phyloP scores from a whole-genome alignment of 108 stramenopile species.

The Cyclostephanos tholiformis region DNA sequence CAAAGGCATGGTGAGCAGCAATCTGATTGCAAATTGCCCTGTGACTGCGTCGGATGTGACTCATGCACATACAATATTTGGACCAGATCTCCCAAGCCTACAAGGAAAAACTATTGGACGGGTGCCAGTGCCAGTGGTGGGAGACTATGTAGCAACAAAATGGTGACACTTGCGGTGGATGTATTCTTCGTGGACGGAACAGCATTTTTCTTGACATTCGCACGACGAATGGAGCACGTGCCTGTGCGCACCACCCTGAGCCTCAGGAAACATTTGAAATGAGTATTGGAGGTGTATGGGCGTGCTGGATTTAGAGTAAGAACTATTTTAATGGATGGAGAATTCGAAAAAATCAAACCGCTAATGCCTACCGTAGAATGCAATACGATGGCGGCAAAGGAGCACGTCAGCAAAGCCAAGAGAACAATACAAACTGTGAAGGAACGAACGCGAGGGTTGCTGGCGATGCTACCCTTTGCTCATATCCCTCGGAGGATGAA shows the following conservation, averaged over 20 bases:
- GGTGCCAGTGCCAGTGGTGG: conserved; percentile 20
- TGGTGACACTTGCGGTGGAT: conserved; percentile 34
- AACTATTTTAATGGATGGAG: not conserved
- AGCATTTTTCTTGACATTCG: conserved; percentile 11
- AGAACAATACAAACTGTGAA: conserved; percentile 10
- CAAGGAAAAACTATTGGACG: conserved; percentile 19
- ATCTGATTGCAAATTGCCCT: conserved; percentile 19
- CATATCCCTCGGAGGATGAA: not conserved
- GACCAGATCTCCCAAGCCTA: conserved; percentile 14
- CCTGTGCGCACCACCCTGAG: conserved; percentile 8
- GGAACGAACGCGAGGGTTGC: conserved; percentile 21
- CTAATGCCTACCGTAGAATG: conserved; percentile 7
- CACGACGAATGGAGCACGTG: conserved; percentile 7
- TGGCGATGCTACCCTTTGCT: conserved; percentile 23
- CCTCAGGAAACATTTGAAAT: conserved; percentile 9
- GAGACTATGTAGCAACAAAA: conserved; percentile 16
- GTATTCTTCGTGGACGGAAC: no score
- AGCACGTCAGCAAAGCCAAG: conserved; percentile 5
- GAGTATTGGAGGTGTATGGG: not conserved
- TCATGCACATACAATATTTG: conserved; percentile 28
- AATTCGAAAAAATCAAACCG: not conserved
- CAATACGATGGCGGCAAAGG: conserved; percentile 28
- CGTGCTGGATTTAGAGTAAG: not conserved
- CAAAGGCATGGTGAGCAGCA: not conserved
- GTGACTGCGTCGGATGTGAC: conserved; percentile 7